A percentile compares a stretch with the other conserved stretches of the same genome.
phyloP scores from a whole-genome alignment of 441 rosid genomes.

The Pelargonium hybrid region DNA sequence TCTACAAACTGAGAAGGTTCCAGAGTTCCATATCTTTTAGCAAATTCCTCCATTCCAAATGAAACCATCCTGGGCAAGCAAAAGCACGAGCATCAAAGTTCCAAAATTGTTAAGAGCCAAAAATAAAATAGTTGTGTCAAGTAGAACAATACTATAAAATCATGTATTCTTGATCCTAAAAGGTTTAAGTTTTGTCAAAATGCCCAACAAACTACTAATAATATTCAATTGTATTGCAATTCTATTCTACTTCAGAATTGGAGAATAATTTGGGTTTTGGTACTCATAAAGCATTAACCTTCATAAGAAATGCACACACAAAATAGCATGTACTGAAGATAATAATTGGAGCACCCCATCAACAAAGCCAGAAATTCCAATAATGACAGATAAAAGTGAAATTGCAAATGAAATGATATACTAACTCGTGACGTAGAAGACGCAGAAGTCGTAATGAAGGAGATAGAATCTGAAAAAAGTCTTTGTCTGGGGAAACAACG shows the following conservation, averaged over 20 bases:
- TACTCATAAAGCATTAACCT: neutral
- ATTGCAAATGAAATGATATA: slow-evolving; percentile 16
- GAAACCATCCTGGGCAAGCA: slow-evolving; percentile 67
- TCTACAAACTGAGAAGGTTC: slow-evolving; percentile 88
- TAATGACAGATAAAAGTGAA: neutral
- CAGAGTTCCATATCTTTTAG: slow-evolving; percentile 59
- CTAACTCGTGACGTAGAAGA: slow-evolving; percentile 75
- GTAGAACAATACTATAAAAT: neutral
- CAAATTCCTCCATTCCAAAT: slow-evolving; percentile 87
- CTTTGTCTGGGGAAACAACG: slow-evolving; percentile 97
- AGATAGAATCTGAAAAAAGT: slow-evolving; percentile 90
- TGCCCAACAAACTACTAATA: neutral
- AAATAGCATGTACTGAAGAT: neutral
- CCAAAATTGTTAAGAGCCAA: neutral
- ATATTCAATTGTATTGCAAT: neutral
- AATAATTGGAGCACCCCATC: neutral
- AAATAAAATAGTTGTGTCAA: neutral
- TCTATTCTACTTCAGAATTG: neutral
- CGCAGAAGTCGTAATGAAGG: slow-evolving; percentile 92
- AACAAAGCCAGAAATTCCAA: neutral
- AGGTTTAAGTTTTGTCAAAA: neutral
- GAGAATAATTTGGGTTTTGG: neutral
- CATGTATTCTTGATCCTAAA: neutral
- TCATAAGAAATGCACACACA: neutral
- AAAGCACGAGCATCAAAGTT: slow-evolving; percentile 17